Evolutionary conservation across 2,329 filamentous ascomycete species (phyloP), one percentile per base, ranked within the genome.

Genomic region (Xenoacremonium recifei): DNA sequence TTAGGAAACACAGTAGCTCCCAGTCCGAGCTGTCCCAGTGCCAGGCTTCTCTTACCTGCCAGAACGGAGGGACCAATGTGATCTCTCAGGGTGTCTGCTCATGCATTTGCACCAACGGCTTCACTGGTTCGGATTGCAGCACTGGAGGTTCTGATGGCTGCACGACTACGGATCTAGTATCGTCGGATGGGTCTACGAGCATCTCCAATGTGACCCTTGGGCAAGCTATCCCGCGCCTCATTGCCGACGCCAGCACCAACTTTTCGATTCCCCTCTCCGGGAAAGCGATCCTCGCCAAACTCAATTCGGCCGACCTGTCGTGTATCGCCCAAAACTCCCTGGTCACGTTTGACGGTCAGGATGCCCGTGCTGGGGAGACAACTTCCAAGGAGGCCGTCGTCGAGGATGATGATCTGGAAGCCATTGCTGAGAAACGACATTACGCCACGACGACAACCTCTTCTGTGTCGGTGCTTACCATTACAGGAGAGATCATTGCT

Each of bases 81-180:
- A 66, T 89, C 16, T 79, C 77, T 13, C 72, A 80, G 42, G 77
- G 80, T 4, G 70, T 77, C 16, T 97, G 92, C 67, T 85, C 84
- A 11, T 99, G 92, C 62, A 81, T 96, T 32, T 99, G 92, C 65
- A 82, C 85, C 17, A 90, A 93, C 55, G 89, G 91, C 2, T 97
- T 92, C 62, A 91, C 87, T 0, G 76, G 77, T 12, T 65, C 68
- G 17, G 70, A 76, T 45, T 82, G 79, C 57, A 72, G 70, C 5
- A 62, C 65, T 18, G 61, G 66, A 2, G 71, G 70, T 36, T 62
- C 70, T 1, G 64, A 70, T 29, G 77, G 76, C 13, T 82, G 79
- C 55, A 76, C 76, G 2, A 77, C 73, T 2, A 74, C 76, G 9
- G 67, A 70, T 20, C 44, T 72, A 10, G 58, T 65, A 7, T 58